Evolutionary conservation across 2,329 filamentous ascomycete species (phyloP).

Genomic region (Scytalidium lignicola): DNA sequence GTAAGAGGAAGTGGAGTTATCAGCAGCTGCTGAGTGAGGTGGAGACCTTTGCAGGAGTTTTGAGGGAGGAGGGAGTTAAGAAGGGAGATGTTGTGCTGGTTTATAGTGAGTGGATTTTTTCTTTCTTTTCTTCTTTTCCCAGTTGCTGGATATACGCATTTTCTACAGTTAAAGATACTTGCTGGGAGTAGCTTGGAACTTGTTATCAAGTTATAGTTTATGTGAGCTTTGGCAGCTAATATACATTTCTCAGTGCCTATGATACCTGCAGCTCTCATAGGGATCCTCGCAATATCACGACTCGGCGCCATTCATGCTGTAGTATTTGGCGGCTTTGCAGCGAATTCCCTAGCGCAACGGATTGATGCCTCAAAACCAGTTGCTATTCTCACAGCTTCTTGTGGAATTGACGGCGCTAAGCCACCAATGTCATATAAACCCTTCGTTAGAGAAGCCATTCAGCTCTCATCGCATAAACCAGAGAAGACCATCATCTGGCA

Average conservation of each 20-base stretch:
- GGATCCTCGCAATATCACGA: constrained; percentile 74
- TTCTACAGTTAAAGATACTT: not conserved
- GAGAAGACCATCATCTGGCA: constrained; percentile 76
- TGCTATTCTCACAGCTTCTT: constrained; percentile 81
- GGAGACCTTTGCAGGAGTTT: constrained; percentile 72
- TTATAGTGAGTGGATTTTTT: constrained; percentile 59
- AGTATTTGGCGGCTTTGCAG: constrained; percentile 89
- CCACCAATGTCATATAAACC: constrained; percentile 72
- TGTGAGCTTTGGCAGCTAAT: not conserved
- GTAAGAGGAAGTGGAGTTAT: constrained; percentile 72
- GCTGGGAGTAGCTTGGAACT: no score
- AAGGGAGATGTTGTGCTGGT: constrained; percentile 85
- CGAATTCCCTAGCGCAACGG: constrained; percentile 75
- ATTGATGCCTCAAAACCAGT: constrained; percentile 77
- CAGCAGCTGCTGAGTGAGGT: constrained; percentile 71
- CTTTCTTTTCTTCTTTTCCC: not conserved
- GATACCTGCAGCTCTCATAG: constrained; percentile 85
- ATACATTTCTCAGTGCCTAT: constrained; percentile 70
- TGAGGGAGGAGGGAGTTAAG: constrained; percentile 75
- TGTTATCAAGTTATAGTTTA: no score
- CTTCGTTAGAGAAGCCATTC: constrained; percentile 69
- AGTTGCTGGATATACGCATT: no score
- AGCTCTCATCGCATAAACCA: constrained; percentile 66
- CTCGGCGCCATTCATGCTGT: constrained; percentile 86
- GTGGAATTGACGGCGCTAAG: constrained; percentile 84